Conservation (phyloP, 441 rosid genomes). For the Croton setiger region DNA sequence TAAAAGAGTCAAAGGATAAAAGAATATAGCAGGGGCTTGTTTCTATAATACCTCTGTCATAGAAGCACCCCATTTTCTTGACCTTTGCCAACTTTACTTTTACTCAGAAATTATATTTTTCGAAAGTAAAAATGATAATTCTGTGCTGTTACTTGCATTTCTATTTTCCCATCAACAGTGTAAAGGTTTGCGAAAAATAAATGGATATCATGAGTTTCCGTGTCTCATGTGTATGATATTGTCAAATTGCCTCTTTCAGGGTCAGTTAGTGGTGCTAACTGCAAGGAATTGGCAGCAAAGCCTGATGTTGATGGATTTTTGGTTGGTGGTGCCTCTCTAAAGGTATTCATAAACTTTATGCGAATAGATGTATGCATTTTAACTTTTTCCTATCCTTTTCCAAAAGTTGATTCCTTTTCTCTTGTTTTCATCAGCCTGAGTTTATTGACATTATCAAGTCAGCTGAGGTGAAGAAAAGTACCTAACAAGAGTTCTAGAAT, state of each 20-base stretch:
- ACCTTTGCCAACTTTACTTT: neutral
- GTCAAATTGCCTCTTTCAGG: constrained; percentile 36
- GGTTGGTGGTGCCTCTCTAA: constrained; percentile 75
- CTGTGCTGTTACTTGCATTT: neutral
- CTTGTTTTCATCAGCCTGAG: too few relatives aligned
- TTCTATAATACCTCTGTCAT: neutral
- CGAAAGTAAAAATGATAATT: neutral
- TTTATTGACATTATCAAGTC: too few relatives aligned
- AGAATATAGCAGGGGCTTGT: neutral
- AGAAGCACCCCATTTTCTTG: neutral
- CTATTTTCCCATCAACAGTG: neutral
- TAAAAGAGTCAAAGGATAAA: neutral
- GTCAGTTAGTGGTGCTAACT: constrained; percentile 58
- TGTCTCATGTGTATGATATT: neutral
- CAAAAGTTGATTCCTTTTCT: neutral
- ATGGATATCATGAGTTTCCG: too few relatives aligned
- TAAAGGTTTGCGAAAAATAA: neutral
- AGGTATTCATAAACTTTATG: constrained; percentile 32
- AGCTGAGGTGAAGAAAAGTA: too few relatives aligned
- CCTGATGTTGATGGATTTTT: constrained; percentile 72
- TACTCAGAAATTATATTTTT: neutral
- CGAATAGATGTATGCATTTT: neutral
- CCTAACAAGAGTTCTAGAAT: too few relatives aligned
- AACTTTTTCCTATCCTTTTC: too few relatives aligned
- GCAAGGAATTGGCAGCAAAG: constrained; percentile 58